Percentiles rank a stretch among this genome's conserved stretches.
phyloP scores from a whole-genome alignment of 2,329 filamentous ascomycete species.

The Arthrocladium fulminans region DNA sequence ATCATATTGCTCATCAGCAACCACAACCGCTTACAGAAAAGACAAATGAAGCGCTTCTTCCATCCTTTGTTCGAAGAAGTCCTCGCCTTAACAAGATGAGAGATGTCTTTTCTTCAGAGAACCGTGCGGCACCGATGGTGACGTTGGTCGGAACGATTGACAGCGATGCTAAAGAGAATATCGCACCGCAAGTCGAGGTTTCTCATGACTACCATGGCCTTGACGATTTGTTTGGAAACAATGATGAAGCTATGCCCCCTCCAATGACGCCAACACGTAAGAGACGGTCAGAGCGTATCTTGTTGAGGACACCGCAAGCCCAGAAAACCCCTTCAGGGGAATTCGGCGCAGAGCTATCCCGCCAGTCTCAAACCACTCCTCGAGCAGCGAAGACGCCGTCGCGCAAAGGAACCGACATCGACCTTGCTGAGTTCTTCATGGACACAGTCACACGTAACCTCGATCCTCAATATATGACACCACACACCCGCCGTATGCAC shows the following conservation, averaged over 20 bases:
- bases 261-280: constrained; percentile 26
- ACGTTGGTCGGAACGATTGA: constrained; percentile 36
- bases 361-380: constrained; percentile 22
- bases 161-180: constrained; percentile 51
- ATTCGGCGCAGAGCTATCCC: constrained; percentile 24
- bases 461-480: constrained; percentile 21
- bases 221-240: constrained; percentile 48
- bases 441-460: constrained; percentile 10
- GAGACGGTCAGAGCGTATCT: constrained; percentile 23
- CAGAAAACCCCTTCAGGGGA: constrained; percentile 19
- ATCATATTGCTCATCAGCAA: constrained; percentile 10
- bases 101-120: constrained; percentile 19
- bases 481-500: constrained; percentile 20
- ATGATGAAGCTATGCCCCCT: constrained; percentile 39
- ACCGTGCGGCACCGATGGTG: constrained; percentile 28
- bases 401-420: constrained; percentile 12
- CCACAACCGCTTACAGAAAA: not conserved
- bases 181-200: constrained; percentile 30
- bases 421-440: constrained; percentile 17
- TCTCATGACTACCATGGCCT: not conserved
- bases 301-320: constrained; percentile 19
- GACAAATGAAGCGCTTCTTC: constrained; percentile 8
- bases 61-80: constrained; percentile 21
- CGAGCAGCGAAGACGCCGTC: constrained; percentile 19
- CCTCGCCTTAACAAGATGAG: constrained; percentile 23